These are phyloP conservation scores for Hymenoscyphus albidus DNA, from an alignment of 2,329 filamentous ascomycete species.

Conservation along the genomic window DNA sequence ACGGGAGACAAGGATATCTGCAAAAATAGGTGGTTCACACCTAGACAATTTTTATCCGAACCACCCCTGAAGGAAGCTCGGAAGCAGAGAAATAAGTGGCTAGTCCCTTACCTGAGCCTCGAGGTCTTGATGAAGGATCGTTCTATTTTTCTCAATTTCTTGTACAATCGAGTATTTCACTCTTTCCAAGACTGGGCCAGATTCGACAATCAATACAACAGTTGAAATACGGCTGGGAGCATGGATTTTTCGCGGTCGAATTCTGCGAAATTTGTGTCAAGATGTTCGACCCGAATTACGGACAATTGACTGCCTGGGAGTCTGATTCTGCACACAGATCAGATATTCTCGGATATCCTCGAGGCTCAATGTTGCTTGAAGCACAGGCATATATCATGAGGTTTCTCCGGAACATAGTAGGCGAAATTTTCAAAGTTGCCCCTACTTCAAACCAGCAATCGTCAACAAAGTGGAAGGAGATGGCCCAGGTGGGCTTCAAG, in stretches of 20 bases:
- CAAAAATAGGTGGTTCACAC: background rate
- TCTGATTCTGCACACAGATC: slow-evolving; percentile 5
- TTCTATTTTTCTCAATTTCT: background rate
- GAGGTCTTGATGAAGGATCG: background rate
- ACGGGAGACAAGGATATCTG: background rate
- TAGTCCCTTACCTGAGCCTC: background rate
- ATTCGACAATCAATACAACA: background rate
- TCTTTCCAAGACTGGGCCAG: background rate
- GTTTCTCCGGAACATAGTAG: slow-evolving; percentile 3
- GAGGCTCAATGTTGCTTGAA: slow-evolving; percentile 17
- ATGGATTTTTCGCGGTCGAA: background rate
- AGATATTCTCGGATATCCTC: slow-evolving; percentile 17
- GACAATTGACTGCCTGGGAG: slow-evolving; percentile 10
- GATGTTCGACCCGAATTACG: slow-evolving; percentile 11
- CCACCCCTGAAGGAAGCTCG: background rate
- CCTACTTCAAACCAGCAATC: background rate
- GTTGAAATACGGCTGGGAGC: background rate
- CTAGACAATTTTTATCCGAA: background rate
- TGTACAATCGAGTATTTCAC: background rate
- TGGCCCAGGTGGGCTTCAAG: slow-evolving; percentile 1
- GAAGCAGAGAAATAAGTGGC: background rate
- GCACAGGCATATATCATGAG: slow-evolving; percentile 13
- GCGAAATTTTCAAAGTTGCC: slow-evolving; percentile 9
- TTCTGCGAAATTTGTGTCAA: background rate
- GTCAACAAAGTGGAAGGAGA: background rate